Percentiles rank a stretch among this genome's conserved stretches.
Evolutionary conservation across 1,139 yeast species (phyloP).

Genomic region (Debaryomyces fabryi): DNA sequence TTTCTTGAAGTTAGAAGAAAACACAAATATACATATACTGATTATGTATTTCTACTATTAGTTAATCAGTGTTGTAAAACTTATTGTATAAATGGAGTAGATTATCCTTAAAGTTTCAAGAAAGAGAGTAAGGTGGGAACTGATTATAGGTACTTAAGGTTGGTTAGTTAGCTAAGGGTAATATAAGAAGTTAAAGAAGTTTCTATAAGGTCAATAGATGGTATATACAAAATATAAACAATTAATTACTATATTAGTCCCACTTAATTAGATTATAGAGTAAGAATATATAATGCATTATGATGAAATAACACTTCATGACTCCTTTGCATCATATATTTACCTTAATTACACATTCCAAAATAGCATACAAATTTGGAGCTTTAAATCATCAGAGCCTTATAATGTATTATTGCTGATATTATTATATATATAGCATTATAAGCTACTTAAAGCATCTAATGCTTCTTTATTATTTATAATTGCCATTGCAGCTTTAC

Average conservation of each 20-base stretch:
- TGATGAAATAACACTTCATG: too few relatives aligned
- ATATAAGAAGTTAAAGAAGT: background rate
- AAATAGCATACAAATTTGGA: too few relatives aligned
- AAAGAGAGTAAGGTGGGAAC: background rate
- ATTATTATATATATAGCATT: background rate
- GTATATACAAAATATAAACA: background rate
- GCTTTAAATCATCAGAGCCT: background rate
- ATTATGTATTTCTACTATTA: background rate
- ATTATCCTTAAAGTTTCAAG: background rate
- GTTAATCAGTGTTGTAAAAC: background rate
- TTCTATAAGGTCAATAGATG: background rate
- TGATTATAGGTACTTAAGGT: background rate
- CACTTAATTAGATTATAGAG: too few relatives aligned
- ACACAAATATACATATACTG: background rate
- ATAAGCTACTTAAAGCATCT: constrained; percentile 14
- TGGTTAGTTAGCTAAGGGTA: background rate
- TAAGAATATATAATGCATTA: too few relatives aligned
- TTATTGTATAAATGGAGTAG: background rate
- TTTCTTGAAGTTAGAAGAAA: background rate
- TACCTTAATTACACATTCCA: too few relatives aligned
- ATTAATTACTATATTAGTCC: background rate
- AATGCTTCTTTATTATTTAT: constrained; percentile 36
- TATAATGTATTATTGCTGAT: too few relatives aligned
- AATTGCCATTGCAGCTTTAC: constrained; percentile 51
- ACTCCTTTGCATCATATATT: too few relatives aligned